Percentiles rank a stretch among this genome's conserved stretches.
phyloP scores from a whole-genome alignment of 306 rosid species.

The Biancaea sappan region DNA sequence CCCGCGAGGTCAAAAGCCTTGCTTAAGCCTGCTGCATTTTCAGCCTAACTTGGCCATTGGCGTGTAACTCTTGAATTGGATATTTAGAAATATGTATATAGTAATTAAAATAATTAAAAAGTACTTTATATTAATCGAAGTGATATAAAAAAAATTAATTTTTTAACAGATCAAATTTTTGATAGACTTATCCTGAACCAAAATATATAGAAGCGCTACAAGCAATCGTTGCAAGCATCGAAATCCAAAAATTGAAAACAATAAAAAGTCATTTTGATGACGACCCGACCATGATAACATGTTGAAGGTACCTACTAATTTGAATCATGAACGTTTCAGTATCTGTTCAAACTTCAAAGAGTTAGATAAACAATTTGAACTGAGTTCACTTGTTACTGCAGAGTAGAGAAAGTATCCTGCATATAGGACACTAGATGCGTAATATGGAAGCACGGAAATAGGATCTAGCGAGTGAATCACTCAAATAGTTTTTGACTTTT shows the following conservation, averaged over 20 bases:
- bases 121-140: too few species aligned
- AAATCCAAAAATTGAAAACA: background rate
- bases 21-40: too few species aligned
- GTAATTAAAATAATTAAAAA: too few species aligned
- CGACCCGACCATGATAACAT: background rate
- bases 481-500: too few species aligned
- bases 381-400: slow-evolving; percentile 26
- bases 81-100: too few species aligned
- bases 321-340: slow-evolving; percentile 9
- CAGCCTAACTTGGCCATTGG: background rate
- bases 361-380: slow-evolving; percentile 2
- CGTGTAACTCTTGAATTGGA: too few species aligned
- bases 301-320: background rate
- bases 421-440: too few species aligned
- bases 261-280: background rate
- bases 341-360: slow-evolving; percentile 27
- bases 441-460: background rate
- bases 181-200: too few species aligned
- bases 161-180: too few species aligned
- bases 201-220: background rate
- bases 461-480: background rate
- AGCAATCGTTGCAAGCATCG: slow-evolving; percentile 8
- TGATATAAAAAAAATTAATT: too few species aligned
- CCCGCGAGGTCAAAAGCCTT: slow-evolving; percentile 13
- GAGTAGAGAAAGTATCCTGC: background rate